phyloP scores from a whole-genome alignment of 1,284 basidiomycete species.

The Exobasidium rhododendri region DNA sequence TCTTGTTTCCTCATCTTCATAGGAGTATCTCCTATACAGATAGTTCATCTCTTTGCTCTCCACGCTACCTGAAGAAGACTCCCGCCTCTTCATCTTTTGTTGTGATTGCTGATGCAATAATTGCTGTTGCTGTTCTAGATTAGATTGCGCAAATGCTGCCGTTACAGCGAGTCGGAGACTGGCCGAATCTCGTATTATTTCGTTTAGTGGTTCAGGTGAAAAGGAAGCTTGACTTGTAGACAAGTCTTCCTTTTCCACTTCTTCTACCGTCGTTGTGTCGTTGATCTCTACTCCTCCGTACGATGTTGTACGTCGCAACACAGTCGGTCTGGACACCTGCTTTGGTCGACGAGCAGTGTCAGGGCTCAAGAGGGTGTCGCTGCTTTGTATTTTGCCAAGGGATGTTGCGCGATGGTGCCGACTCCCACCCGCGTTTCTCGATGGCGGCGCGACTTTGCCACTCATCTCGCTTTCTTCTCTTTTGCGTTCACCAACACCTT shows the following conservation, averaged over 20 bases:
- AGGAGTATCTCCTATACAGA: neutral
- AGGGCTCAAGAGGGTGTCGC: neutral
- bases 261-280: conserved; percentile 1
- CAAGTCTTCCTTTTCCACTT: neutral
- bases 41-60: neutral
- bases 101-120: neutral
- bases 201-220: no score
- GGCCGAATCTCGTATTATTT: conserved; percentile 17
- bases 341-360: neutral
- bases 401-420: conserved; percentile 16
- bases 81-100: no score
- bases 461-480: neutral
- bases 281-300: conserved; percentile 1
- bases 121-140: neutral
- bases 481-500: neutral
- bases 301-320: conserved; percentile 7
- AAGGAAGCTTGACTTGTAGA: conserved; percentile 16
- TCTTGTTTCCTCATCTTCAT: conserved; percentile 11
- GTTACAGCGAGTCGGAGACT: conserved; percentile 3
- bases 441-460: neutral
- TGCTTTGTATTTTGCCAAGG: conserved; percentile 11
- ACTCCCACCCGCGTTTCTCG: neutral
- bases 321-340: neutral
- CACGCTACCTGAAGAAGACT: no score
- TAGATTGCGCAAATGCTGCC: conserved; percentile 12